Conservation (phyloP, 768 basidiomycete species). For the Amylocystis lapponica region DNA sequence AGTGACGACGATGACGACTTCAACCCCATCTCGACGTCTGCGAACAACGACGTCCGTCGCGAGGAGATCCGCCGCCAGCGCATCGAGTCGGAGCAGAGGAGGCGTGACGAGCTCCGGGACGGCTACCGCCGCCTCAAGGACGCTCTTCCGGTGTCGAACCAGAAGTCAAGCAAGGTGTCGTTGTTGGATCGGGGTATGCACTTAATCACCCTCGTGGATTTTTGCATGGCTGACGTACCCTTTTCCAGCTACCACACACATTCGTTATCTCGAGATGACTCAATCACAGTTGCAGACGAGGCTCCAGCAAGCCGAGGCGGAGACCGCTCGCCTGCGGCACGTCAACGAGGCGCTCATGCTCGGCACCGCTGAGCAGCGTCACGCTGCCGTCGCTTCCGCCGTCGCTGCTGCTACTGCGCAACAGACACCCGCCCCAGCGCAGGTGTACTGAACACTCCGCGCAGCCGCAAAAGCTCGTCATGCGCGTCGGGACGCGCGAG, state of each 20-base stretch:
- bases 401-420: slow-evolving; percentile 39
- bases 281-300: slow-evolving; percentile 70
- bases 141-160: slow-evolving; percentile 82
- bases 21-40: slow-evolving; percentile 44
- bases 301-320: slow-evolving; percentile 72
- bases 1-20: slow-evolving; percentile 77
- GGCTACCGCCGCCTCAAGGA: slow-evolving; percentile 90
- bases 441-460: slow-evolving; percentile 13
- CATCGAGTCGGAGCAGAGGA: slow-evolving; percentile 90
- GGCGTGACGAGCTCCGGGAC: slow-evolving; percentile 89
- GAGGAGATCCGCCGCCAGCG: slow-evolving; percentile 89
- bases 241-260: slow-evolving; percentile 67
- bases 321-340: slow-evolving; percentile 72
- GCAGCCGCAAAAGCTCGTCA: slow-evolving; percentile 21
- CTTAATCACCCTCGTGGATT: not conserved
- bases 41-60: slow-evolving; percentile 63
- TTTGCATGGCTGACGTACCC: slow-evolving; percentile 9
- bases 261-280: slow-evolving; percentile 81
- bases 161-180: slow-evolving; percentile 90
- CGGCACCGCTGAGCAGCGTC: slow-evolving; percentile 69
- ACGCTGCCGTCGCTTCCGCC: slow-evolving; percentile 52
- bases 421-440: slow-evolving; percentile 42
- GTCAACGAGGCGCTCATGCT: slow-evolving; percentile 90
- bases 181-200: slow-evolving; percentile 78
- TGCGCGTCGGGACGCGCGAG: slow-evolving; percentile 21